Base-by-base conservation (phyloP, 192 early-diverging fungal genomes). In the Mortierella antarctica region DNA sequence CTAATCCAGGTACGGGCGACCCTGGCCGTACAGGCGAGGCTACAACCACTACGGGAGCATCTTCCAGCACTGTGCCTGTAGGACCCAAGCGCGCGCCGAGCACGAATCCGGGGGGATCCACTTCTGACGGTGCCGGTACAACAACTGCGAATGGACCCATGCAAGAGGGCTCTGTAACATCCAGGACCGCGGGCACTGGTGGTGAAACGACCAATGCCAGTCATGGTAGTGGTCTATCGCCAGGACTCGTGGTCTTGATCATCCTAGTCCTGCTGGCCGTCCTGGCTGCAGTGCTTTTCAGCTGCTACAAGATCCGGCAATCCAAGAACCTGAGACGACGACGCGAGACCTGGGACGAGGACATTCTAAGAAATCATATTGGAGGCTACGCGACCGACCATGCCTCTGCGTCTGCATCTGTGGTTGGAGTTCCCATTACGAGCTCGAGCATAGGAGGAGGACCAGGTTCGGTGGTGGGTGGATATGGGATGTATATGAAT, bases 271-370 rank as follows among this genome's bases (percentile, higher is more conserved):
- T 71, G 18, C 31, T 71, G 5, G 69, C 17, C 0, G 41, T 62
- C 60, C 12, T 51, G 39, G 49, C 59, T 2, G 60, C 69, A 6
- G 31, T 71, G 13, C 47, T 64, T 0, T 49, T 63, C 11, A 71
- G 70, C 54, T 71, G 70, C 6, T 71, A 71, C 61, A 21, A 42
- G 42, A 54, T 72, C 61, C 60, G 60, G 1, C 70, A 72, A 46
- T 41, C 70, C n/a, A 44, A 56, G 0, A 44, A 18, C 23, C 50
- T 60, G 11, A 18, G 54, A 21, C 41, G 14, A 8, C n/a, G 53
- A 31, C 60, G 70, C 8, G 57, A 61, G 14, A 17, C 14, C 9
- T 72, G 60, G 60, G 70, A 72, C 54, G 61, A 57, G 13, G 45
- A 72, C 17, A 64, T 72, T 41, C 46, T 72, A 21, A 72, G 57